These are phyloP conservation scores for Leptodermis oblonga DNA, from an alignment of 257 asterid species.

Conservation along the genomic window DNA sequence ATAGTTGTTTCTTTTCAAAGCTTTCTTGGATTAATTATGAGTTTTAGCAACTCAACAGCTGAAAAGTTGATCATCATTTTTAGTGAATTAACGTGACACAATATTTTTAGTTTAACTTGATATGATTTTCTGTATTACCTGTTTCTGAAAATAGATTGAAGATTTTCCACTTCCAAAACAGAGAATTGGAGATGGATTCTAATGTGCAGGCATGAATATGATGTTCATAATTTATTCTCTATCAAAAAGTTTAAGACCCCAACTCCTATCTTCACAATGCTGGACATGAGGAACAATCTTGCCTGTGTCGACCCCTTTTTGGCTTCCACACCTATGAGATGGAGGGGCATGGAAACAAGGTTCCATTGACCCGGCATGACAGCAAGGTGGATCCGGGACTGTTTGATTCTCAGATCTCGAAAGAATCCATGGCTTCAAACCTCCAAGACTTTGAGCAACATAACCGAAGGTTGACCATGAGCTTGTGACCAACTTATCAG, in stretches of 20 bases:
- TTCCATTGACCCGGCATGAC: slow-evolving; percentile 52
- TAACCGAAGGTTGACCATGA: slow-evolving; percentile 82
- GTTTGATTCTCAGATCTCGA: slow-evolving; percentile 47
- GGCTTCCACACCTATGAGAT: slow-evolving; percentile 35
- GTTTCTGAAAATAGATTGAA: background rate
- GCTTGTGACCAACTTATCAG: slow-evolving; percentile 69
- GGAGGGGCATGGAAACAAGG: slow-evolving; percentile 85
- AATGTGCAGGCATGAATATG: no score
- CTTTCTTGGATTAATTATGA: slow-evolving; percentile 1
- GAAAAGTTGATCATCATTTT: background rate
- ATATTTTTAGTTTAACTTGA: background rate
- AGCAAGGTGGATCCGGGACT: slow-evolving; percentile 54
- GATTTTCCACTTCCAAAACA: background rate
- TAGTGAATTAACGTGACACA: no score
- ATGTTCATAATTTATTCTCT: background rate
- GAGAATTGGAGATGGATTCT: background rate
- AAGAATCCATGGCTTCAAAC: slow-evolving; percentile 72
- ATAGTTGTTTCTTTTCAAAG: background rate
- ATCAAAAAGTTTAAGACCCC: slow-evolving; percentile 9
- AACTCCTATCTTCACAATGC: slow-evolving; percentile 11
- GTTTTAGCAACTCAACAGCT: background rate
- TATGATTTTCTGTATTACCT: background rate
- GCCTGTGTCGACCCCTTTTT: background rate
- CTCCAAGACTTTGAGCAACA: slow-evolving; percentile 87
- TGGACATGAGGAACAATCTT: background rate